phyloP scores from a whole-genome alignment of 768 basidiomycete genomes.

The Piloderma croceum region DNA sequence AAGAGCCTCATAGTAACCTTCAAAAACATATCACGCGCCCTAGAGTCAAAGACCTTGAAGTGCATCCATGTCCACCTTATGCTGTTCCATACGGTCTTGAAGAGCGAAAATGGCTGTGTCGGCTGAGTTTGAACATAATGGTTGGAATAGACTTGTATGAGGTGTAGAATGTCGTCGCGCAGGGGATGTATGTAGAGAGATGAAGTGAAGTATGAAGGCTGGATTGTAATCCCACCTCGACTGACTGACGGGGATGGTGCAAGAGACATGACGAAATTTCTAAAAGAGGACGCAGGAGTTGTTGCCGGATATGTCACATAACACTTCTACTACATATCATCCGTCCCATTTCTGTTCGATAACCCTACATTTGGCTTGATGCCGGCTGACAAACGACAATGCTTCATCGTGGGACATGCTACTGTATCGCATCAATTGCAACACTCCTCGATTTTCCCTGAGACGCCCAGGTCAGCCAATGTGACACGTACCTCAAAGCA shows the following conservation, averaged over 20 bases:
- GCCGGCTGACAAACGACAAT: no score
- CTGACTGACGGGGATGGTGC: constrained; percentile 50
- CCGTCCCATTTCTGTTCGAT: no score
- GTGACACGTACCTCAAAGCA: no score
- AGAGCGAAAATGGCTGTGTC: constrained; percentile 55
- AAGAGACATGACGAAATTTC: constrained; percentile 30
- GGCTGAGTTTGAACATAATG: constrained; percentile 32
- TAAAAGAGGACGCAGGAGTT: constrained; percentile 3
- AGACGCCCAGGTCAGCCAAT: no score
- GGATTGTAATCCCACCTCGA: constrained; percentile 59
- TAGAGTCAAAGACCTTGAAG: constrained; percentile 64
- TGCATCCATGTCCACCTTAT: constrained; percentile 75
- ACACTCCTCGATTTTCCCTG: no score
- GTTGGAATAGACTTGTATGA: constrained; percentile 51
- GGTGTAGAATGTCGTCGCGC: constrained; percentile 54
- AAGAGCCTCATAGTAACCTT: constrained; percentile 57
- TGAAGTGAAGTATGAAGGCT: constrained; percentile 75
- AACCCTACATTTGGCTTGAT: no score
- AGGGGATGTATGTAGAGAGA: constrained; percentile 63
- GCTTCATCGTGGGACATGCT: no score
- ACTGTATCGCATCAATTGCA: no score
- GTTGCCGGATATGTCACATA: no score
- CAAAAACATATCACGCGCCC: constrained; percentile 60
- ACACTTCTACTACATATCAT: no score
- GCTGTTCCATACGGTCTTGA: constrained; percentile 63